These are phyloP conservation scores for Extremus antarcticus DNA, from an alignment of 495 filamentous ascomycete species.

Conservation along the genomic window DNA sequence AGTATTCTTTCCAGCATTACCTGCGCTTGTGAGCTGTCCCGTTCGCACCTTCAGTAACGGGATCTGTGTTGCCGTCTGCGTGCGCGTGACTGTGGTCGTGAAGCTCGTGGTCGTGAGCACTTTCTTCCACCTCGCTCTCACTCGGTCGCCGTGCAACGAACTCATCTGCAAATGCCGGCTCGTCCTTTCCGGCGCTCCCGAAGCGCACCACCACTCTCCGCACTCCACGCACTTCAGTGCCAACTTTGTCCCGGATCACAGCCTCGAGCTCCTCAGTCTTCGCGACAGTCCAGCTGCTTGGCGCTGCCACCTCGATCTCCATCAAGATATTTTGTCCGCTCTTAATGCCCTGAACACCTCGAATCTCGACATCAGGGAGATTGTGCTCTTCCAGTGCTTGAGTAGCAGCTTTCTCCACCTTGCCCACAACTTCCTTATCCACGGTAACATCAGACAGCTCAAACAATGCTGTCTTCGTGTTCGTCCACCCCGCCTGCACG, in stretches of 20 bases:
- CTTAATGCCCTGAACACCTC: conserved; percentile 77
- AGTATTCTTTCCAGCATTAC: not conserved
- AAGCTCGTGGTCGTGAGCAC: conserved; percentile 13
- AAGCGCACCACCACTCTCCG: conserved; percentile 73
- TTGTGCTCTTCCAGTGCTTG: conserved; percentile 33
- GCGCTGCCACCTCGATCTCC: conserved; percentile 74
- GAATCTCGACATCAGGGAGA: conserved; percentile 40
- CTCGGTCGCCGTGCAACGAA: conserved; percentile 62
- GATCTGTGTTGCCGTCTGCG: not conserved
- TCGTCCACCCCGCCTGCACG: conserved; percentile 77
- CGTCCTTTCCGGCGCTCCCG: conserved; percentile 44
- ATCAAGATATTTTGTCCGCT: conserved; percentile 90
- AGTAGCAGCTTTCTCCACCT: conserved; percentile 51
- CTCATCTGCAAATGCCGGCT: conserved; percentile 55
- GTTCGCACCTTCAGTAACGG: no score
- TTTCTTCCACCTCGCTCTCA: conserved; percentile 52
- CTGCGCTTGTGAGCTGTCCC: not conserved
- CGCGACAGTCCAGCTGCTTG: conserved; percentile 57
- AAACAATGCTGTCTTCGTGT: conserved; percentile 67
- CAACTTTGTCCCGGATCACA: conserved; percentile 54
- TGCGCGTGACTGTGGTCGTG: conserved; percentile 33
- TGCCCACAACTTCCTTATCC: conserved; percentile 65
- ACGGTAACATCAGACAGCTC: conserved; percentile 86
- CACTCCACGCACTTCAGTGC: conserved; percentile 66
- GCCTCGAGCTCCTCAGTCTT: conserved; percentile 60